Evolutionary conservation across 1,139 yeast species (phyloP).

Genomic region (Pichia sp.): DNA sequence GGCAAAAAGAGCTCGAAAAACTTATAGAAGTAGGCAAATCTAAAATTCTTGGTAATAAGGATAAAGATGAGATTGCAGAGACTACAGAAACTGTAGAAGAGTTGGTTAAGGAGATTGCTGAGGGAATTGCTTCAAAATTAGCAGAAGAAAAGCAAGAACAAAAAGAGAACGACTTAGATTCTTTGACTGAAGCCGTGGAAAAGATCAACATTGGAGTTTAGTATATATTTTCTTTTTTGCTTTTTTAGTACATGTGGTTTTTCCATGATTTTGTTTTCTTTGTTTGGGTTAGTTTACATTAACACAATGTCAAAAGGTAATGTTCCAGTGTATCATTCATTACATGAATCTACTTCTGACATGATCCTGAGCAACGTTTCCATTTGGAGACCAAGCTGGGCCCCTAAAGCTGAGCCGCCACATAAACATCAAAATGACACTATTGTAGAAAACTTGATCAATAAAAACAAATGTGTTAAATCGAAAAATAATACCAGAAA

Average conservation of each 20-base stretch:
- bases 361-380: slow-evolving; percentile 3
- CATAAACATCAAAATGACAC: background rate
- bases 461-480: background rate
- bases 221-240: background rate
- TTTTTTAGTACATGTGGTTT: slow-evolving; percentile 16
- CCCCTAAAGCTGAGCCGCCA: slow-evolving; percentile 1
- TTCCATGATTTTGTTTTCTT: background rate
- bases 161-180: slow-evolving; percentile 16
- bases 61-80: too few relatives aligned
- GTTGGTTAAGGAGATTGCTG: slow-evolving; percentile 5
- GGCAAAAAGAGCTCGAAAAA: slow-evolving; percentile 41
- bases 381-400: slow-evolving; percentile 10
- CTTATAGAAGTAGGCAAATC: slow-evolving; percentile 22
- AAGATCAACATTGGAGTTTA: slow-evolving; percentile 10
- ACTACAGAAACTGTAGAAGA: too few relatives aligned
- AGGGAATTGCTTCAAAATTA: slow-evolving; percentile 18
- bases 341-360: slow-evolving; percentile 6
- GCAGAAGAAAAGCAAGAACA: background rate
- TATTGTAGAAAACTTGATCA: too few relatives aligned
- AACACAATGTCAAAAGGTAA: too few relatives aligned
- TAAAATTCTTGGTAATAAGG: too few relatives aligned
- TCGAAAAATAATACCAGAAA: slow-evolving; percentile 3
- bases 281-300: background rate
- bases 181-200: slow-evolving; percentile 21
- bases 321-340: slow-evolving; percentile 5